These are phyloP conservation scores for Kluyveromyces sp. DNA, from an alignment of 1,139 yeast genomes.

Conservation along the genomic window DNA sequence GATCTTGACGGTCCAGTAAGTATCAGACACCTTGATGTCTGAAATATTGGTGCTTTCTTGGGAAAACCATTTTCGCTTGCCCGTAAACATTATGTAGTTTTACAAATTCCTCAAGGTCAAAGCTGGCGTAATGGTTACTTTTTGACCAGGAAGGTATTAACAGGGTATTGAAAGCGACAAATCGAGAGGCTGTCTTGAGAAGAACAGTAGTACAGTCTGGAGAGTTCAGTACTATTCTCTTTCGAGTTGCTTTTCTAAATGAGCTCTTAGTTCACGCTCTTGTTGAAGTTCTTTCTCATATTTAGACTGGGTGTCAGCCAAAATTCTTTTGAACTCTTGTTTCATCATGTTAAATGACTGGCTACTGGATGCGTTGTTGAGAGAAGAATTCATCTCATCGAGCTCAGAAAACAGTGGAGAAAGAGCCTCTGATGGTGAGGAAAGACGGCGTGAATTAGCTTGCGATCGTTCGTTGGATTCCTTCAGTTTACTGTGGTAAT, in stretches of 20 bases:
- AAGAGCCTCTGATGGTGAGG: constrained; percentile 8
- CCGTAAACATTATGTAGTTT: background rate
- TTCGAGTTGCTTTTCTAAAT: constrained; percentile 13
- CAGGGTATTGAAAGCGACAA: no score
- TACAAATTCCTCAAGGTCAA: no score
- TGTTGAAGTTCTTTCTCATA: constrained; percentile 27
- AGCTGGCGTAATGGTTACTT: no score
- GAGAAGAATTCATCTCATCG: constrained; percentile 9
- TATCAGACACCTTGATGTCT: background rate
- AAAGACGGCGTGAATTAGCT: constrained; percentile 1
- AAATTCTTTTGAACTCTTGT: constrained; percentile 28
- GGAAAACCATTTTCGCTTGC: no score
- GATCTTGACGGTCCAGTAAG: background rate
- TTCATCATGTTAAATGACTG: constrained; percentile 27
- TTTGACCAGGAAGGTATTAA: no score
- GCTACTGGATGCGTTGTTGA: constrained; percentile 11
- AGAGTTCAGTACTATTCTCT: no score
- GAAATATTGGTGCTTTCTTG: background rate
- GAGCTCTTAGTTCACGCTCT: constrained; percentile 22
- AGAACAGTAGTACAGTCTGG: no score
- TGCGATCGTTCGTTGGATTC: constrained; percentile 17
- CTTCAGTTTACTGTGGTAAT: constrained; percentile 21
- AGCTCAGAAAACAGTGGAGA: constrained; percentile 10
- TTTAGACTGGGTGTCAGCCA: constrained; percentile 27
- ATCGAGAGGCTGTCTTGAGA: no score